Percentiles rank a stretch among this genome's conserved stretches.
phyloP scores from a whole-genome alignment of 1,284 basidiomycete species.

The Pseudomicrostroma phylloplanum region DNA sequence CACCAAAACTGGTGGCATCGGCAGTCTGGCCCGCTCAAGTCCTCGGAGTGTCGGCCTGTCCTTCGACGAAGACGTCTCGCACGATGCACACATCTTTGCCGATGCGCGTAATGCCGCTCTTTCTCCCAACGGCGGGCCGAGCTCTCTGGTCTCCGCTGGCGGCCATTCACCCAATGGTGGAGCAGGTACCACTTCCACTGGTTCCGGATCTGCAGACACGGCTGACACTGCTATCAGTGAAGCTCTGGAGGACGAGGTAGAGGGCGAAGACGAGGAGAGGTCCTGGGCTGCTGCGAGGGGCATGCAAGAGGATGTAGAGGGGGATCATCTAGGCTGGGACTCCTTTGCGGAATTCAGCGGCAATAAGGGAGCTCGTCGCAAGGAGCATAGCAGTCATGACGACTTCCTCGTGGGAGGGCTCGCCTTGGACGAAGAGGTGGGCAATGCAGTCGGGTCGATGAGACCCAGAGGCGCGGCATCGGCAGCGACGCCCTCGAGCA shows the following conservation, averaged over 20 bases:
- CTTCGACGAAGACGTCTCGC: slow-evolving; percentile 2
- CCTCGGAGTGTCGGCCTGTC: neutral
- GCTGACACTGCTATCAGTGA: neutral
- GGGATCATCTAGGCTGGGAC: slow-evolving; percentile 1
- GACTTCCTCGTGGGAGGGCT: slow-evolving; percentile 12
- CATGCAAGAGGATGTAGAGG: neutral
- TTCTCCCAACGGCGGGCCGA: neutral
- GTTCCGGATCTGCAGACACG: slow-evolving; percentile 1
- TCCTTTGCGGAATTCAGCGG: slow-evolving; percentile 4
- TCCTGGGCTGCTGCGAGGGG: slow-evolving; percentile 4
- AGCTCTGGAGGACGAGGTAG: neutral
- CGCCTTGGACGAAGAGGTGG: slow-evolving; percentile 15
- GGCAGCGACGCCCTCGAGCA: neutral
- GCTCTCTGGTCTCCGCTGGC: neutral
- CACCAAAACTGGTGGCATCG: no score
- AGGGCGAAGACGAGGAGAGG: slow-evolving; percentile 1
- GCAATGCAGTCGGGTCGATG: neutral
- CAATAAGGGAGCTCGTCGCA: neutral
- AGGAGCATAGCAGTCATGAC: neutral
- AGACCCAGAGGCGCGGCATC: no score
- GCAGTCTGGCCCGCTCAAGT: no score
- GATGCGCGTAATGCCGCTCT: slow-evolving; percentile 1
- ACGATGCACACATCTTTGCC: slow-evolving; percentile 6
- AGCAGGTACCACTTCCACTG: neutral
- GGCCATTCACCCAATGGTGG: neutral